Percentiles rank a stretch among this genome's conserved stretches.
phyloP scores from a whole-genome alignment of 306 rosid species.

The Astragalus glycyphyllos region DNA sequence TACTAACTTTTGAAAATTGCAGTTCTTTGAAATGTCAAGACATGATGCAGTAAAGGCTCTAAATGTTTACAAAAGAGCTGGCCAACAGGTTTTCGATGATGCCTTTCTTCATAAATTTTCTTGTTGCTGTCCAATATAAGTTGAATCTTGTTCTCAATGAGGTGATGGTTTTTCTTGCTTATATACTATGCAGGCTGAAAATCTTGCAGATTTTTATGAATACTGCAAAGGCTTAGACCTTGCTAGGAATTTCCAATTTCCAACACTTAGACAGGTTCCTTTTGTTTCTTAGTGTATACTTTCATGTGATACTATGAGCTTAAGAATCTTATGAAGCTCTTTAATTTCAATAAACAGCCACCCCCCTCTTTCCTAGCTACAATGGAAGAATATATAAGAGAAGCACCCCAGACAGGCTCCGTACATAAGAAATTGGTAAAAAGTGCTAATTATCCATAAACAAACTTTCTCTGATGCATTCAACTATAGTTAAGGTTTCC shows the following conservation, averaged over 20 bases:
- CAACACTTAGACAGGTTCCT: constrained; percentile 84
- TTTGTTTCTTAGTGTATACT: constrained; percentile 24
- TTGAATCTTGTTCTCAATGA: constrained; percentile 5
- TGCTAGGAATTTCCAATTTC: constrained; percentile 94
- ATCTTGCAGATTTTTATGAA: constrained; percentile 87
- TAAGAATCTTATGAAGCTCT: constrained; percentile 43
- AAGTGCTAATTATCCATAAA: no score
- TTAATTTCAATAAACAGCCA: constrained; percentile 65
- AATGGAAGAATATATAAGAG: constrained; percentile 89
- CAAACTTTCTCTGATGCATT: no score
- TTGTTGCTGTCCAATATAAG: background rate
- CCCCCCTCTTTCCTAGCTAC: constrained; percentile 94
- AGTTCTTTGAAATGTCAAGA: constrained; percentile 96
- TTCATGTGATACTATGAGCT: constrained; percentile 31
- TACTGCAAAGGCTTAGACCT: constrained; percentile 93
- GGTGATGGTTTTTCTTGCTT: constrained; percentile 32
- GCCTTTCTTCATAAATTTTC: background rate
- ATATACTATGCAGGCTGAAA: constrained; percentile 66
- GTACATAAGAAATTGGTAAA: constrained; percentile 70
- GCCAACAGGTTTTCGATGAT: constrained; percentile 73
- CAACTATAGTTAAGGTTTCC: no score
- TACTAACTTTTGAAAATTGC: constrained; percentile 41
- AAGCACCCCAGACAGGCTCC: constrained; percentile 78
- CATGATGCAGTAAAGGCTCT: constrained; percentile 94
- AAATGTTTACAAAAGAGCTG: constrained; percentile 87